Conservation (phyloP, 2,329 filamentous ascomycete genomes). For the Shiraia bambusicola region DNA sequence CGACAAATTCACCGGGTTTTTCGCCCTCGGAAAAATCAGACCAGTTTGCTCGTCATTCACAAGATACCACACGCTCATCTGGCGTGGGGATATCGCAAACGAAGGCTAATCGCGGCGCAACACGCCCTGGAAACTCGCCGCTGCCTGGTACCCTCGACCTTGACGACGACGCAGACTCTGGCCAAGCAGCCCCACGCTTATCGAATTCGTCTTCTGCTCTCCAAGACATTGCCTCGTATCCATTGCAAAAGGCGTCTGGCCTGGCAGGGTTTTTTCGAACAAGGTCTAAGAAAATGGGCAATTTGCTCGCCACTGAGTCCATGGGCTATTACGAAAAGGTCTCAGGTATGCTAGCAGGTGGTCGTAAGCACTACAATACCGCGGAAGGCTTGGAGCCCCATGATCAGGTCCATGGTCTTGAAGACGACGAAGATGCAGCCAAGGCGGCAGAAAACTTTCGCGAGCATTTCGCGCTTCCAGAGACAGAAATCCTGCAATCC, state of each 20-base stretch:
- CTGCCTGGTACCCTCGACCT: conserved; percentile 18
- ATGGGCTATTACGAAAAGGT: conserved; percentile 98
- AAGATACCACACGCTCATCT: conserved; percentile 43
- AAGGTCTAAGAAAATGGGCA: conserved; percentile 78
- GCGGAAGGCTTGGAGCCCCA: conserved; percentile 65
- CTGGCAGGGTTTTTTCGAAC: conserved; percentile 81
- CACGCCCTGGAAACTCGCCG: conserved; percentile 13
- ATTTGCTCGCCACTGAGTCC: conserved; percentile 79
- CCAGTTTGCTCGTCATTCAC: conserved; percentile 31
- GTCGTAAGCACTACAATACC: conserved; percentile 83
- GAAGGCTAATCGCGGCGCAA: conserved; percentile 14
- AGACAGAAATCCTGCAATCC: conserved; percentile 78
- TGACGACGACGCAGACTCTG: conserved; percentile 33
- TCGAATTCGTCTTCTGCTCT: conserved; percentile 55
- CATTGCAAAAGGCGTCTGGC: conserved; percentile 78
- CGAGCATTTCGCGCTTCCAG: conserved; percentile 84
- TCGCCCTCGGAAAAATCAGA: conserved; percentile 27
- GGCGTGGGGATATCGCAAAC: conserved; percentile 18
- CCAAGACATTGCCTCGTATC: conserved; percentile 69
- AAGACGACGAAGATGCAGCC: conserved; percentile 57
- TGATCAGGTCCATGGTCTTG: conserved; percentile 60
- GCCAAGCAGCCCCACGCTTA: conserved; percentile 26
- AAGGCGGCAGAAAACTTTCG: conserved; percentile 71
- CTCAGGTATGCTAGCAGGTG: conserved; percentile 94
- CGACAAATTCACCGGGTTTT: conserved; percentile 49